Evolutionary conservation across 768 basidiomycete species (phyloP).

Genomic region (Boletus tylopilopsis): DNA sequence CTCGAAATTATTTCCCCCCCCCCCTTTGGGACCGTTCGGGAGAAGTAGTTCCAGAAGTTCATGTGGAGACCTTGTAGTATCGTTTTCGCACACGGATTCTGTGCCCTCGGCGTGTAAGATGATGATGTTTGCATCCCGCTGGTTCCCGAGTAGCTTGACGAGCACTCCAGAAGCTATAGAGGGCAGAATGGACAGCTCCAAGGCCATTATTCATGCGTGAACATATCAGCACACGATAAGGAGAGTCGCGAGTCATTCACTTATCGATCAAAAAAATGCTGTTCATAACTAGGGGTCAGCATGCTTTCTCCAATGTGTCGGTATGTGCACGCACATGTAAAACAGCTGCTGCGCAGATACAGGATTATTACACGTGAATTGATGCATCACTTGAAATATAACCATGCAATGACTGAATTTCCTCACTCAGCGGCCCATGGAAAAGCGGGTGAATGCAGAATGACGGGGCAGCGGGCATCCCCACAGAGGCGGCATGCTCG

Average conservation of each 20-base stretch:
- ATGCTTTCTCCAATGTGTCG: neutral
- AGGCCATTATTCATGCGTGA: constrained; percentile 43
- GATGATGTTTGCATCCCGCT: constrained; percentile 53
- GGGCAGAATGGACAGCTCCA: constrained; percentile 52
- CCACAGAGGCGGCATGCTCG: constrained; percentile 42
- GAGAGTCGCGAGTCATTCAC: constrained; percentile 1
- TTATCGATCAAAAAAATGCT: constrained; percentile 23
- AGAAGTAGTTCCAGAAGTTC: constrained; percentile 43
- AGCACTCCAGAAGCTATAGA: constrained; percentile 54
- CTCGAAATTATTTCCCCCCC: constrained; percentile 44
- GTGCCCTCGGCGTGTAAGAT: constrained; percentile 39
- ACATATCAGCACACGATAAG: constrained; percentile 23
- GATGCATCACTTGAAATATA: constrained; percentile 56
- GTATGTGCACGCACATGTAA: constrained; percentile 48
- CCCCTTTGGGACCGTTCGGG: constrained; percentile 28
- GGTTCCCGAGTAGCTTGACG: constrained; percentile 37
- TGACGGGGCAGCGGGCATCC: constrained; percentile 42
- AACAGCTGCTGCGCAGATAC: constrained; percentile 45
- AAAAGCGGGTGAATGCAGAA: constrained; percentile 55
- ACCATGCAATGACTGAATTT: constrained; percentile 30
- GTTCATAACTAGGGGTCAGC: neutral
- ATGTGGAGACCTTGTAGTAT: constrained; percentile 40
- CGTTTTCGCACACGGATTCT: constrained; percentile 35
- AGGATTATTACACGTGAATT: constrained; percentile 52
- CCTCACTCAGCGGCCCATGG: constrained; percentile 35